Base-by-base conservation (phyloP, 176 grass and related monocot genomes). In the Otatea glauca region DNA sequence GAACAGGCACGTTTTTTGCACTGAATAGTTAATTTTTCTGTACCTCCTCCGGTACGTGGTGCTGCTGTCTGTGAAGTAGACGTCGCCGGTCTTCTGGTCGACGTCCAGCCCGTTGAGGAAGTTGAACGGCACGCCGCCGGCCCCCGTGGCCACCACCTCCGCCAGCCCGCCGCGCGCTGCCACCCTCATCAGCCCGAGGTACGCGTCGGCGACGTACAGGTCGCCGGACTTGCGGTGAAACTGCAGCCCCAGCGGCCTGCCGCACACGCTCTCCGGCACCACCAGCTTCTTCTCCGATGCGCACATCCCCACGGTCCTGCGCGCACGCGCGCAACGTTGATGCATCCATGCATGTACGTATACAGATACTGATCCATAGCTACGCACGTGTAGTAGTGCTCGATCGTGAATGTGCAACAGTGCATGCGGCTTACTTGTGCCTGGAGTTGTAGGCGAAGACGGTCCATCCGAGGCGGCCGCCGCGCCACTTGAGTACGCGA, bases 11-110 rank as follows among this genome's bases (percentile, higher is more conserved):
- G 68, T n/a, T 44, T 7, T 13, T 14, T 47, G 42, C n/a, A 48
- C 11, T 27, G 12, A 8, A 44, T 24, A 25, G 12, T 70, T 12
- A 16, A 25, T 7, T 39, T 41, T 42, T 21, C 2, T 18, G 2
- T 88, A 98, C 96, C 86, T 91, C 59, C 96, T 93, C n/a, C 65
- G 69, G 35, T 42, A 88, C 18, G 70, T 68, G 61, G 13, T 92
- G 91, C 96, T 98, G 75, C 96, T 98, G 29, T 98, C 93, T 3
- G 89, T 93, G 74, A 98, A 98, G 81, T 98, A 98, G n/a, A 98
- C 91, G 20, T 86, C 73, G 50, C 93, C 96, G 15, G 91, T 98
- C 8, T 78, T 72, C 84, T 95, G 93, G 65, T 98, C 91, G 37
- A 98, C 91, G 65, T 98, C 96, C 17, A 98, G 59, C 21, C 96